Percentiles rank a stretch among this genome's conserved stretches.
Conservation (phyloP, 140 eudicot genomes). For the Cichorium intybus region DNA sequence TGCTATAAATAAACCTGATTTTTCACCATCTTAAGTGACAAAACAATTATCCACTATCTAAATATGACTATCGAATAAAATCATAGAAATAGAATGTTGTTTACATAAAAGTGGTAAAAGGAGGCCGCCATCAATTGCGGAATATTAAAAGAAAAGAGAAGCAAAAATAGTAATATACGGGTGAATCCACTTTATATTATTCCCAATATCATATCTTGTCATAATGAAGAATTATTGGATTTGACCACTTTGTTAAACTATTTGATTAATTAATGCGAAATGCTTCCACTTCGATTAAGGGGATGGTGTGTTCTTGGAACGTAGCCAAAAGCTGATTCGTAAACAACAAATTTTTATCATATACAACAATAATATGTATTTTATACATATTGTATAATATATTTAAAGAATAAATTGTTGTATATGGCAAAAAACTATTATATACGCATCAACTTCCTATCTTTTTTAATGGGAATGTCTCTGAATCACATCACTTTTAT, state of each 20-base stretch:
- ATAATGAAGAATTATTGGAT: conserved; percentile 26
- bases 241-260: conserved; percentile 18
- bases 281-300: conserved; percentile 5
- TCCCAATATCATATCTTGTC: conserved; percentile 12
- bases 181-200: conserved; percentile 8
- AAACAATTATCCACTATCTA: background rate
- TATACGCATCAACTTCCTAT: no score
- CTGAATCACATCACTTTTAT: no score
- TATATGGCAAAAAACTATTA: no score
- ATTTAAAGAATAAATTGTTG: no score
- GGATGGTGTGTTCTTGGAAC: background rate
- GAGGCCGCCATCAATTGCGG: conserved; percentile 4
- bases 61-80: background rate
- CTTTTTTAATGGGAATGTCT: no score
- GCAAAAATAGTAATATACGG: background rate
- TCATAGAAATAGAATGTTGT: background rate
- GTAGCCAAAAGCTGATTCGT: no score
- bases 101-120: background rate
- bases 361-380: no score
- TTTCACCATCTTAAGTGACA: background rate
- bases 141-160: background rate
- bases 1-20: background rate
- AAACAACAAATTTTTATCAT: no score
- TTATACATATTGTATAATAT: no score
- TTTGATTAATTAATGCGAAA: background rate